Evolutionary conservation across 257 asterid genomes (phyloP).

Genomic region (Nicotiana otophora): DNA sequence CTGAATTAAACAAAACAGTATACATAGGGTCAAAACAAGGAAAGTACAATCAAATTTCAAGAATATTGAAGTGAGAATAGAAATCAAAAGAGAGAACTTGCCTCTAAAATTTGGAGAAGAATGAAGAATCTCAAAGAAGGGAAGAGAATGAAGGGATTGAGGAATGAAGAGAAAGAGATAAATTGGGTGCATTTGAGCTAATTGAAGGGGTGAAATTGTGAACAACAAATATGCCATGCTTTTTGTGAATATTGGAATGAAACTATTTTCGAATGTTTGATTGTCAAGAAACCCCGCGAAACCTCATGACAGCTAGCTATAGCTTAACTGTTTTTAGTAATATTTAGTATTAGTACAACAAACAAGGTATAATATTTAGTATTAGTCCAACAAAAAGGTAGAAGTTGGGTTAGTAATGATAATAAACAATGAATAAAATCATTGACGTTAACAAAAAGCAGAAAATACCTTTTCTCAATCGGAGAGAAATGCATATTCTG

Average conservation of each 20-base stretch:
- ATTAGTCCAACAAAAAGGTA: neutral
- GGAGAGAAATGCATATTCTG: slow-evolving; percentile 4
- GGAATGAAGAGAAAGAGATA: neutral
- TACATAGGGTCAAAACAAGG: neutral
- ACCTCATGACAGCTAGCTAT: neutral
- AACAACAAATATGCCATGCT: neutral
- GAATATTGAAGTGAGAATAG: neutral
- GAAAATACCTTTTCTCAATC: slow-evolving; percentile 9
- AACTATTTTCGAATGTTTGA: slow-evolving; percentile 7
- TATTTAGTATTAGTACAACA: neutral
- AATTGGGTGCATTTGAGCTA: neutral
- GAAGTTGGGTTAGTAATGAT: neutral
- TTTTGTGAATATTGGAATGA: neutral
- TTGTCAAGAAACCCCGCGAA: slow-evolving; percentile 11
- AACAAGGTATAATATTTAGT: neutral
- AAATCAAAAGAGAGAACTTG: neutral
- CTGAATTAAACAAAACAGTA: neutral
- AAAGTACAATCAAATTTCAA: neutral
- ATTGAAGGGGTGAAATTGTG: neutral
- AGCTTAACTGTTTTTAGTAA: neutral
- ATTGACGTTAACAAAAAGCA: neutral
- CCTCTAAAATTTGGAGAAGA: neutral
- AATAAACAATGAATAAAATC: neutral
- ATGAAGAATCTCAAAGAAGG: neutral
- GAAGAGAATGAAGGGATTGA: neutral